Base-by-base conservation (phyloP, 257 asterid genomes). In the Echites panduratus region DNA sequence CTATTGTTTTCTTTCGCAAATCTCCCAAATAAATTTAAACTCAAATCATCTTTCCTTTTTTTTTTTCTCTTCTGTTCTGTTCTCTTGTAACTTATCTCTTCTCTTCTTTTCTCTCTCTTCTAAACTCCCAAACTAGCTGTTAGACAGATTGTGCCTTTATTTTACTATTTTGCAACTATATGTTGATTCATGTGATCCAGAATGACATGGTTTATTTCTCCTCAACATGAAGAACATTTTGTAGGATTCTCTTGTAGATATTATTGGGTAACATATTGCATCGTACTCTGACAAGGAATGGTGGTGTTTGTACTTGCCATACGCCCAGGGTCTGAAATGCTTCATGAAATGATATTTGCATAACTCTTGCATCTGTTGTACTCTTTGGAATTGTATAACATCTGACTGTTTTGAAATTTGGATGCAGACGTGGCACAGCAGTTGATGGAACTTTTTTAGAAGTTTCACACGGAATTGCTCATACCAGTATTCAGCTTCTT, bases 391-490 rank as follows among this genome's bases (percentile, higher is more conserved):
- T 29, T 11, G 27, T 47, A 8, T 69, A 29, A 26, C 47, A 40
- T 20, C 26, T 38, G 13, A 20, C 22, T 38, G 7, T n/a, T 49
- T 47, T 53, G 17, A 29, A 32, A 43, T 4, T 53, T 62, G 13
- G 1, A 11, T 77, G 79, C 82, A 81, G 84, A 74, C 65, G 44
- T 81, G 0, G 84, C 79, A 9, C 84, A 89, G 78, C 98, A 93
- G 77, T 82, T 93, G 86, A 88, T 87, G 96, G 98, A 93, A 73
- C 85, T 93, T 27, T 79, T 86, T 35, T 90, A 86, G 85, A 79
- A 77, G 79, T 54, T 44, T n/a, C 26, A 57, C 40, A 35, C 1
- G 22, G 22, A 29, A 71, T 63, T 61, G 44, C 26, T 17, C 22
- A 14, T 47, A 66, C 32, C 16, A 13, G 56, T 52, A 26, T 56